Evolutionary conservation across 306 rosid genomes (phyloP).

Genomic region (Canavalia gladiata): DNA sequence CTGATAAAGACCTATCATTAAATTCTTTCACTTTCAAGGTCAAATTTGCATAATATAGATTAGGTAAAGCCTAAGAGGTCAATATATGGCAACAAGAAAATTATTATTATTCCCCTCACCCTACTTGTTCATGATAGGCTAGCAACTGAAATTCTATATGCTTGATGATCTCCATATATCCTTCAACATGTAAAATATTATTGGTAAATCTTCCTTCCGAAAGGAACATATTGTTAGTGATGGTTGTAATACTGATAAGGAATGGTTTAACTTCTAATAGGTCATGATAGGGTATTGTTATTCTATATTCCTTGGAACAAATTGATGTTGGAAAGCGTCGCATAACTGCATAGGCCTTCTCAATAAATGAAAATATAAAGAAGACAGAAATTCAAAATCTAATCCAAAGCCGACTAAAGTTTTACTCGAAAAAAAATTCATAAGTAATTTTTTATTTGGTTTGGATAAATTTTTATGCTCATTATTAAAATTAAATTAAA

Average conservation of each 20-base stretch:
- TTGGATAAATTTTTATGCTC: too few relatives aligned
- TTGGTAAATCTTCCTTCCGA: conserved; percentile 23
- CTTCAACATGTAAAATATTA: conserved; percentile 36
- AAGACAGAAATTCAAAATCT: too few relatives aligned
- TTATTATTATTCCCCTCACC: conserved; percentile 13
- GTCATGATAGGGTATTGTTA: neutral
- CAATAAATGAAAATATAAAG: neutral
- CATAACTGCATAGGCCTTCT: neutral
- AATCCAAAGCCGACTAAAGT: too few relatives aligned
- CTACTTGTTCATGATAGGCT: conserved; percentile 29
- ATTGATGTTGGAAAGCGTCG: neutral
- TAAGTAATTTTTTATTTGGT: too few relatives aligned
- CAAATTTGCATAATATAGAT: conserved; percentile 26
- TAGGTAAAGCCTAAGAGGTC: conserved; percentile 21
- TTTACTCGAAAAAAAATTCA: too few relatives aligned
- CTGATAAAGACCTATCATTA: conserved; percentile 30
- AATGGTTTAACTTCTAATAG: conserved; percentile 17
- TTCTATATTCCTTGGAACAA: neutral
- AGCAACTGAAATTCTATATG: conserved; percentile 12
- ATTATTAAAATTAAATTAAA: too few relatives aligned
- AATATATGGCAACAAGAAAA: neutral
- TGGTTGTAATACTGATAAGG: neutral
- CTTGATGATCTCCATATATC: neutral
- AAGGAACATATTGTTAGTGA: conserved; percentile 20
- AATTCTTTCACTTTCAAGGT: conserved; percentile 11